Evolutionary conservation across 2,329 filamentous ascomycete genomes (phyloP).

Genomic region (Chalara sp.): DNA sequence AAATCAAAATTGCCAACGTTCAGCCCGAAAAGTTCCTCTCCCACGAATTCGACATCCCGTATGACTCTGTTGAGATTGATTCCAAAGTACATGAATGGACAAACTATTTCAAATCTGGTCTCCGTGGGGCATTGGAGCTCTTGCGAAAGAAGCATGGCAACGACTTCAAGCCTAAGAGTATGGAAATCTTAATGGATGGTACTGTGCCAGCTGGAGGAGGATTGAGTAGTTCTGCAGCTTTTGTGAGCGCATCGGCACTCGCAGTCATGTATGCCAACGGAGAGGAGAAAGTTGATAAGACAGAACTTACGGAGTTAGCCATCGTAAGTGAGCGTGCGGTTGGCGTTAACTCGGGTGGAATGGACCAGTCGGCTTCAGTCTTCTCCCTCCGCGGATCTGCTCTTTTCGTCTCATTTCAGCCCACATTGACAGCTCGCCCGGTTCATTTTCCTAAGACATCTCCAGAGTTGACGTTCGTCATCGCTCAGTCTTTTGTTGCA

Average conservation of each 20-base stretch:
- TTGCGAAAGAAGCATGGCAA: constrained; percentile 58
- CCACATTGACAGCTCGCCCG: constrained; percentile 66
- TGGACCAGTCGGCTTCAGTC: constrained; percentile 96
- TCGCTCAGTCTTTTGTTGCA: constrained; percentile 89
- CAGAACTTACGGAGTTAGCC: constrained; percentile 82
- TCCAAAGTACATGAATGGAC: constrained; percentile 85
- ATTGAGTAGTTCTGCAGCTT: constrained; percentile 87
- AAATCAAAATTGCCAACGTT: constrained; percentile 74
- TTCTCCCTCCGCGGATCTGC: constrained; percentile 83
- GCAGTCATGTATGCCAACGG: constrained; percentile 85
- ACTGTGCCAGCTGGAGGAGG: constrained; percentile 89
- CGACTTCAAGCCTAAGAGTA: constrained; percentile 61
- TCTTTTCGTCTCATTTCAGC: constrained; percentile 84
- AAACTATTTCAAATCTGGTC: constrained; percentile 95
- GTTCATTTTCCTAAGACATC: constrained; percentile 76
- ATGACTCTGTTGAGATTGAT: constrained; percentile 69
- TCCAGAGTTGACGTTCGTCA: constrained; percentile 83
- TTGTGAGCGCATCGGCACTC: constrained; percentile 83
- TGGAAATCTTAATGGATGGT: constrained; percentile 87
- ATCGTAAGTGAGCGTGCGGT: constrained; percentile 92
- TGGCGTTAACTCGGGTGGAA: constrained; percentile 94
- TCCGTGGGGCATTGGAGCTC: constrained; percentile 74
- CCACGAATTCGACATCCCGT: constrained; percentile 66
- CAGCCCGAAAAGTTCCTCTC: constrained; percentile 68
- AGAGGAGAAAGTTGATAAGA: constrained; percentile 75